Evolutionary conservation across 1,139 yeast genomes (phyloP).

Genomic region (Candida labiduridarum): DNA sequence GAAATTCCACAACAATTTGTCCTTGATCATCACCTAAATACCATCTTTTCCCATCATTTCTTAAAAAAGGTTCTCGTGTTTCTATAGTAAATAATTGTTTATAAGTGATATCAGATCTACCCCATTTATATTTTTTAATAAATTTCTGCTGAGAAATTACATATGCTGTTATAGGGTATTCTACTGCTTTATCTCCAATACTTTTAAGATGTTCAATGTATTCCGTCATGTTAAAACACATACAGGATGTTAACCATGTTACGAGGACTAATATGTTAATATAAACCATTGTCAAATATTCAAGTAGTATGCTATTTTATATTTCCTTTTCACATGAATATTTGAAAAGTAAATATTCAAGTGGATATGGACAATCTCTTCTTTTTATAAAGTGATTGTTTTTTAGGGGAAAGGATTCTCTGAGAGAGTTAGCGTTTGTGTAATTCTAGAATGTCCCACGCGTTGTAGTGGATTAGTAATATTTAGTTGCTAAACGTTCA

Average conservation of each 20-base stretch:
- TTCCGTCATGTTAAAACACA: neutral
- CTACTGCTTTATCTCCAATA: neutral
- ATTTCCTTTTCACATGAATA: no score
- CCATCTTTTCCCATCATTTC: neutral
- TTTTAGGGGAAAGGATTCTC: no score
- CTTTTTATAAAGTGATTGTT: no score
- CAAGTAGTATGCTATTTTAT: no score
- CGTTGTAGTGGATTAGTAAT: no score
- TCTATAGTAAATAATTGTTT: neutral
- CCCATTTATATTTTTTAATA: neutral
- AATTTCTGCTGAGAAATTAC: neutral
- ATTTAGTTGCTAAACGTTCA: no score
- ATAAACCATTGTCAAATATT: neutral
- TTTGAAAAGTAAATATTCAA: no score
- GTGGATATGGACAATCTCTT: no score
- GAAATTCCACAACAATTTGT: neutral
- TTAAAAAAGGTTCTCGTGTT: neutral
- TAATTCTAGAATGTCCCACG: no score
- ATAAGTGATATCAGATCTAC: neutral
- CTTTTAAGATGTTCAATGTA: neutral
- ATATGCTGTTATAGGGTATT: neutral
- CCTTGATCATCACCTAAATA: neutral
- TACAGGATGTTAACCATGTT: neutral
- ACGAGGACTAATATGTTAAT: no score
- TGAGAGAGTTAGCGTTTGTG: no score